Base-by-base conservation (phyloP, 2,329 filamentous ascomycete species). In the Clonostachys rosea region DNA sequence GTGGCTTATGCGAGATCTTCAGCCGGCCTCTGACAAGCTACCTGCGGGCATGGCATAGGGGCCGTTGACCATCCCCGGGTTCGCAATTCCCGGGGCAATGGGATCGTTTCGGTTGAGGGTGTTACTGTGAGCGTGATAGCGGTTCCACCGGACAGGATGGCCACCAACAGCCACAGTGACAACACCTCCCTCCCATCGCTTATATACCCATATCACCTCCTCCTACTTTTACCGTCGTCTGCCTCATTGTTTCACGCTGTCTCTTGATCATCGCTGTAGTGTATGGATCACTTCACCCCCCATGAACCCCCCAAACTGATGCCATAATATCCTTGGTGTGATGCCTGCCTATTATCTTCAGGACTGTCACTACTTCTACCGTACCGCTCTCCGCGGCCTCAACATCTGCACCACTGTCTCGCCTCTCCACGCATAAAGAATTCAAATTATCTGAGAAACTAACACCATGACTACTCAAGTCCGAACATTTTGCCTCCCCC, bases 301-400 rank as follows among this genome's bases (percentile, higher is more conserved):
- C n/a, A 37, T 43, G 40, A 46, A 14, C 45, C 41, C 41, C 46
- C 40, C 10, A 36, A 43, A 43, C 24, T 33, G 47, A 35, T 17
- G 39, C 42, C 41, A 40, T 45, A 45, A 43, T 43, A 36, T 34
- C 33, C 33, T 63, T 55, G 71, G 69, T 77, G 74, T 77, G 73
- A 95, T 95, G 89, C 87, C 87, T 75, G 69, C 78, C 59, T 92
- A 89, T 68, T 95, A 76, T 68, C 74, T 89, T 49, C 86, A 94
- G 76, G 87, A 95, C 69, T 95, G 88, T 62, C 89, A 95, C 66
- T 95, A 95, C 72, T 95, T 95, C 72, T 94, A 89, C 75, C 89
- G 89, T 75, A 95, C 86, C 68, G 87, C 89, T 63, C 74, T 95
- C 71, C 89, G 89, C 75, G 85, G 91, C 63, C 75, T 95, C 58